Evolutionary conservation across 148 eudicot species (phyloP), one percentile per base, ranked within the genome.

Genomic region (Nepenthes mirabilis): DNA sequence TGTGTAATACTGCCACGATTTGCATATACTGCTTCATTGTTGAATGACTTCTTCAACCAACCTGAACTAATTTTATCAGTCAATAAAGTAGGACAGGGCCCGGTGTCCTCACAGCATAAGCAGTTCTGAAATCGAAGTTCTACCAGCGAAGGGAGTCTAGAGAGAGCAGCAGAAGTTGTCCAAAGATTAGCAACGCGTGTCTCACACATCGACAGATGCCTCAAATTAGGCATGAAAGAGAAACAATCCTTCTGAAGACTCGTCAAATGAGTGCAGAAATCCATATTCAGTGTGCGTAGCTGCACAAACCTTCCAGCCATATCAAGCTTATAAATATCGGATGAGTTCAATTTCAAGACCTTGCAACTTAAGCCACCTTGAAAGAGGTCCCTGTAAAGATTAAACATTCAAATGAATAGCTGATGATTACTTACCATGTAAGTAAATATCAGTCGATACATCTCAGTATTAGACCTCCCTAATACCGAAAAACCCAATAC

Each of bases 101-200:
- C 77, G 35, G 83, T 82, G 65, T 77, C 91, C 40, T 80, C 62
- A 51, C 85, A 80, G 61, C 83, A 80, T 65, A 72, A 53, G 64
- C 87, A 85, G 59, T 77, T 85, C 61, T 85, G 91, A 65, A 82
- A 85, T 35, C 85, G 77, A 36, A 85, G 87, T 72, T 85, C 83
- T 60, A 64, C 65, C 48, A 85, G 75, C 2, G 74, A 80, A 57
- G 77, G 68, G 68, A 85, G 85, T 65, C 75, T 82, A 52, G 83
- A 74, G 36, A 85, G 77, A 36, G 83, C 72, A 33, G 74, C 80
- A 35, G 71, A 65, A 57, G 81, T 78, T 34, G 85, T 75, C 91
- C 91, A 82, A 12, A 82, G 78, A 73, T 82, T 68, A 65, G 72
- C 61, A 43, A 85, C 64, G 58, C 85, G 67, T 52, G 91, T 77